These are phyloP conservation scores for Colletotrichum navitas DNA, from an alignment of 2,329 filamentous ascomycete genomes.

Conservation along the genomic window DNA sequence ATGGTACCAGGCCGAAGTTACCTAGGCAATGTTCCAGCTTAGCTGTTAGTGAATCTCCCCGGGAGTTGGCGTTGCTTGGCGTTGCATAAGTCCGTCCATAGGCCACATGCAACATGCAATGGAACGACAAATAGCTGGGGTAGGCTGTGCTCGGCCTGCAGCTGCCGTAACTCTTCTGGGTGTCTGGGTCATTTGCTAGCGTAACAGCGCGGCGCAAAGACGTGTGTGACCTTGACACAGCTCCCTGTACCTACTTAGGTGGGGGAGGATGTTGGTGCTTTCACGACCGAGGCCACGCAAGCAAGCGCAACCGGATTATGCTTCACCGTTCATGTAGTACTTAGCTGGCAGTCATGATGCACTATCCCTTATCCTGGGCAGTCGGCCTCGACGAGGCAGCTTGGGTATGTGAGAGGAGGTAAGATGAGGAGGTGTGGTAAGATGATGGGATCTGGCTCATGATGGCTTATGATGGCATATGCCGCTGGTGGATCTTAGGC, in stretches of 20 bases:
- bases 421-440: not conserved
- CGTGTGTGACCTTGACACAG: conserved; percentile 19
- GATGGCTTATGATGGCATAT: conserved; percentile 21
- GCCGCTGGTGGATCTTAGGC: not conserved
- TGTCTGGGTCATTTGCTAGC: not conserved
- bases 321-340: too few species aligned
- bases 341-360: not conserved
- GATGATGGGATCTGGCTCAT: conserved; percentile 21
- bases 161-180: conserved; percentile 17
- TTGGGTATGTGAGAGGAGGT: not conserved
- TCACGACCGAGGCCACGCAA: not conserved
- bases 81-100: conserved; percentile 16
- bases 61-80: not conserved
- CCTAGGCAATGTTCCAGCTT: too few species aligned
- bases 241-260: not conserved
- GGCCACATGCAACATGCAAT: conserved; percentile 31
- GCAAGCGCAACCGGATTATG: not conserved
- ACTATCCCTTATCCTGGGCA: not conserved
- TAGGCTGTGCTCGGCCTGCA: conserved; percentile 30
- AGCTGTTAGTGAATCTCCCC: too few species aligned
- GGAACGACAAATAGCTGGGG: not conserved
- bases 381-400: not conserved
- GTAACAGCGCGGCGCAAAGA: not conserved
- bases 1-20: too few species aligned
- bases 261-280: too few species aligned